These are phyloP conservation scores for Thymus quinquecostatus DNA, from an alignment of 257 asterid species.

Conservation along the genomic window DNA sequence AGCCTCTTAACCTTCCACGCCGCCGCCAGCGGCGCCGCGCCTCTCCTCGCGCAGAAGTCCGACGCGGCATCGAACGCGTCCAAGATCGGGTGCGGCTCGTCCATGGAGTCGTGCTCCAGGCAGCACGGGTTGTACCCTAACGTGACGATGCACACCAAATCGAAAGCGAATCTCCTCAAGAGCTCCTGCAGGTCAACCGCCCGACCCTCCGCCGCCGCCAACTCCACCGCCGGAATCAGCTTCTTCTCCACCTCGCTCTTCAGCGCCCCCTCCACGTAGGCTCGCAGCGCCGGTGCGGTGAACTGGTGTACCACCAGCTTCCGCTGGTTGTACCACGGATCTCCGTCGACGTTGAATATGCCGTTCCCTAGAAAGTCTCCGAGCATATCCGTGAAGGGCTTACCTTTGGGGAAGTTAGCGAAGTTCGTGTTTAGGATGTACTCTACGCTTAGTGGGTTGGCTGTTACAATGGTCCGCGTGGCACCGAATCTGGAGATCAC, in stretches of 20 bases:
- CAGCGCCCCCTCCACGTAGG: constrained; percentile 36
- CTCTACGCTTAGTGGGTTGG: constrained; percentile 62
- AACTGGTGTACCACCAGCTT: constrained; percentile 50
- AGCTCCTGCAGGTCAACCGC: constrained; percentile 65
- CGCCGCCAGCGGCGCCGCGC: constrained; percentile 46
- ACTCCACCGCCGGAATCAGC: constrained; percentile 53
- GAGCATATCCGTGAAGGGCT: constrained; percentile 53
- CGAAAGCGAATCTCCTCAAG: constrained; percentile 58
- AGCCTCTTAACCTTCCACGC: constrained; percentile 59
- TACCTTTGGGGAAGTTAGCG: constrained; percentile 60
- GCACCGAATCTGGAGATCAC: constrained; percentile 54
- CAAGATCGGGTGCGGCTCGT: constrained; percentile 37
- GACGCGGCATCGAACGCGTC: constrained; percentile 69
- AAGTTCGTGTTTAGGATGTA: constrained; percentile 56
- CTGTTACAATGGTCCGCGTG: constrained; percentile 56
- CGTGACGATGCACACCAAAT: constrained; percentile 55
- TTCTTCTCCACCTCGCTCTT: constrained; percentile 45
- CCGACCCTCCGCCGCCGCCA: constrained; percentile 24
- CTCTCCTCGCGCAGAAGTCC: constrained; percentile 57
- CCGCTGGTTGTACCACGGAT: constrained; percentile 55
- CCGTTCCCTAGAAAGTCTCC: constrained; percentile 66
- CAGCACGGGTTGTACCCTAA: constrained; percentile 65
- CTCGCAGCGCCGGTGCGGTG: constrained; percentile 38
- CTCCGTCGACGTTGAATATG: constrained; percentile 68
- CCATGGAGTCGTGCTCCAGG: constrained; percentile 37